Evolutionary conservation across 1,284 basidiomycete species (phyloP).

Genomic region (Schizophyllum amplum): DNA sequence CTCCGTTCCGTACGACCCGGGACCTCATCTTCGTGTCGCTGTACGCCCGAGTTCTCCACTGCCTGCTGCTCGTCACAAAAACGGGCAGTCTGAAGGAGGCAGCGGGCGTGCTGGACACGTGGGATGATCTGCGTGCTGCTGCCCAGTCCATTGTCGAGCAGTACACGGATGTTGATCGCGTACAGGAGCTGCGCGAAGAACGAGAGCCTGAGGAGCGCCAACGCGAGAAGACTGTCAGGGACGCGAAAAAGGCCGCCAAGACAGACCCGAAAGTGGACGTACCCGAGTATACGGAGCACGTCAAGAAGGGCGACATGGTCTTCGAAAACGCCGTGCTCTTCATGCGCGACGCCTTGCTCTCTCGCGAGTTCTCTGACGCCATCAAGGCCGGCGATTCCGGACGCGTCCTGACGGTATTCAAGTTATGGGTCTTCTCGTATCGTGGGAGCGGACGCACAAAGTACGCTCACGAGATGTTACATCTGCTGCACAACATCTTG

Average conservation of each 20-base stretch:
- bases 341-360: slow-evolving; percentile 25
- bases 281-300: background rate
- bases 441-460: slow-evolving; percentile 26
- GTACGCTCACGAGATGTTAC: slow-evolving; percentile 32
- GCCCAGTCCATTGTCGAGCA: slow-evolving; percentile 5
- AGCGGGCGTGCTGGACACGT: slow-evolving; percentile 1
- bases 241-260: background rate
- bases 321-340: slow-evolving; percentile 28
- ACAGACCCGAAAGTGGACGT: background rate
- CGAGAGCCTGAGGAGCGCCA: slow-evolving; percentile 2
- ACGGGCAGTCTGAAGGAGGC: slow-evolving; percentile 12
- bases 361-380: slow-evolving; percentile 26
- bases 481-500: slow-evolving; percentile 28
- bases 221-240: background rate
- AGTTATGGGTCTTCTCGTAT: slow-evolving; percentile 23
- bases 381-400: slow-evolving; percentile 29
- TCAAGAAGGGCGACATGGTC: slow-evolving; percentile 22
- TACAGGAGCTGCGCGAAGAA: slow-evolving; percentile 10
- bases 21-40: slow-evolving; percentile 21
- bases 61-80: slow-evolving; percentile 16
- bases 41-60: slow-evolving; percentile 18
- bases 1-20: slow-evolving; percentile 18
- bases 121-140: slow-evolving; percentile 5
- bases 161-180: slow-evolving; percentile 5
- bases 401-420: slow-evolving; percentile 24